These are phyloP conservation scores for Schwanniomyces vanrijiae DNA, from an alignment of 805 yeast species.

Conservation along the genomic window DNA sequence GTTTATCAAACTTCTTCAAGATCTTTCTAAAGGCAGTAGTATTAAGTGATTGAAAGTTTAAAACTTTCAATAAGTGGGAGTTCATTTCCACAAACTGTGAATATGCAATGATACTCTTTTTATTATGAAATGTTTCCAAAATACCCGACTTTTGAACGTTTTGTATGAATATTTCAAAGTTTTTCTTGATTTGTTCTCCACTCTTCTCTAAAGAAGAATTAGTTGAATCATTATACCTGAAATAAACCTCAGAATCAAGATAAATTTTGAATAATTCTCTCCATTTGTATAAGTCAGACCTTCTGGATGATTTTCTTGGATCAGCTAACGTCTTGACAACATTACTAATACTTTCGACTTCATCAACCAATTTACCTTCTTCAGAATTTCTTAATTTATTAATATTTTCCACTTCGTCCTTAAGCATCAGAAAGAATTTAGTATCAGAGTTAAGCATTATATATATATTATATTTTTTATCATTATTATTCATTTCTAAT, in stretches of 20 bases:
- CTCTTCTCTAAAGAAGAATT: slow-evolving; percentile 44
- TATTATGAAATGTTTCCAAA: slow-evolving; percentile 44
- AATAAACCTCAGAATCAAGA: slow-evolving; percentile 65
- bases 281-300: slow-evolving; percentile 66
- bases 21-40: slow-evolving; percentile 65
- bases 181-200: slow-evolving; percentile 44
- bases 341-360: slow-evolving; percentile 44
- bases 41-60: slow-evolving; percentile 63
- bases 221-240: slow-evolving; percentile 47
- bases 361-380: slow-evolving; percentile 40
- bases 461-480: slow-evolving; percentile 31
- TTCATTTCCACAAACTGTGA: slow-evolving; percentile 54
- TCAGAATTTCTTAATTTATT: slow-evolving; percentile 43
- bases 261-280: slow-evolving; percentile 64
- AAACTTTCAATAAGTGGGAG: slow-evolving; percentile 51
- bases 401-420: slow-evolving; percentile 52
- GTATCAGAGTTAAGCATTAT: slow-evolving; percentile 55
- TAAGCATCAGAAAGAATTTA: slow-evolving; percentile 58
- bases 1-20: slow-evolving; percentile 74
- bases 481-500: slow-evolving; percentile 9
- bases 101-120: slow-evolving; percentile 46
- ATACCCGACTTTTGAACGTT: slow-evolving; percentile 39
- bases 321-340: slow-evolving; percentile 37
- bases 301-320: slow-evolving; percentile 30
- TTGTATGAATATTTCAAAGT: slow-evolving; percentile 41